phyloP scores from a whole-genome alignment of 2,329 filamentous ascomycete species.

The Aspergillus quadrilineatus region DNA sequence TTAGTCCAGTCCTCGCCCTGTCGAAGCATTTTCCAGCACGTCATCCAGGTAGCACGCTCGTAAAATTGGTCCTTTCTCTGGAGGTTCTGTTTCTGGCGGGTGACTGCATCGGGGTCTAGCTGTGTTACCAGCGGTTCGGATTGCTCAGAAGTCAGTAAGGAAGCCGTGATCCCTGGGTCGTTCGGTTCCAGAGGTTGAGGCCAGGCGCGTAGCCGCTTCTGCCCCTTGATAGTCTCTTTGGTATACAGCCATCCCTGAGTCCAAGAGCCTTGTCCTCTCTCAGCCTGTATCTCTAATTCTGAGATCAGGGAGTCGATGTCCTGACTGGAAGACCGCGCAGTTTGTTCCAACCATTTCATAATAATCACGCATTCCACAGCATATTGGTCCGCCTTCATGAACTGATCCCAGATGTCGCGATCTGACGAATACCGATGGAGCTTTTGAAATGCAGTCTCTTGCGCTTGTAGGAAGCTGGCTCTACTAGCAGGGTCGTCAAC shows the following conservation, averaged over 20 bases:
- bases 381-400: constrained; percentile 68
- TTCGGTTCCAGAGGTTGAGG: constrained; percentile 64
- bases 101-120: constrained; percentile 86
- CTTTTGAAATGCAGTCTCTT: constrained; percentile 42
- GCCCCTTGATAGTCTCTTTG: constrained; percentile 81
- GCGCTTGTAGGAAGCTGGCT: constrained; percentile 38
- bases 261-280: constrained; percentile 73
- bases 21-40: constrained; percentile 89
- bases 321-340: constrained; percentile 64
- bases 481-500: constrained; percentile 59
- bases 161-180: constrained; percentile 56
- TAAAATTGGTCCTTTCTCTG: constrained; percentile 84
- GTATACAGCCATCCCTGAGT: constrained; percentile 92
- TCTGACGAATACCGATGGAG: constrained; percentile 60
- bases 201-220: constrained; percentile 75
- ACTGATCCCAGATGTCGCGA: constrained; percentile 67
- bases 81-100: constrained; percentile 72
- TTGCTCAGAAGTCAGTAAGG: constrained; percentile 57
- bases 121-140: constrained; percentile 74
- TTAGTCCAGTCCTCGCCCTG: constrained; percentile 72
- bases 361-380: constrained; percentile 78
- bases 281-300: constrained; percentile 72
- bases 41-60: constrained; percentile 86
- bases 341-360: constrained; percentile 81
- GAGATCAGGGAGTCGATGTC: constrained; percentile 74